phyloP scores from a whole-genome alignment of 202 grass and related monocot genomes.

The Dendrocalamus latiflorus region DNA sequence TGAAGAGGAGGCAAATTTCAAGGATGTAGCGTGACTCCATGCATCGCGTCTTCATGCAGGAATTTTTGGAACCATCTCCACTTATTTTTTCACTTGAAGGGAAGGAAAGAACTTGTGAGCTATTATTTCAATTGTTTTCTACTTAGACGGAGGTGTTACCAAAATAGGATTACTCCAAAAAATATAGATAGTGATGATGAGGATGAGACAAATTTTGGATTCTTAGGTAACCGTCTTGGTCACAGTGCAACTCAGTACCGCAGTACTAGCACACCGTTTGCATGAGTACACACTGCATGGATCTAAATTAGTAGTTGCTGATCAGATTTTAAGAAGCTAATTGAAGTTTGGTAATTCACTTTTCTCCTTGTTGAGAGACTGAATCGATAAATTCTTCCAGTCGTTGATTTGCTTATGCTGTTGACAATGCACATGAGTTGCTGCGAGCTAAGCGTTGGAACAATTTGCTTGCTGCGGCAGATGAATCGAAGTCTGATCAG shows the following conservation, averaged over 20 bases:
- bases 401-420: neutral
- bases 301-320: conserved; percentile 48
- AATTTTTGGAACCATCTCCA: conserved; percentile 53
- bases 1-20: conserved; percentile 65
- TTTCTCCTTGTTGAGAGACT: too few relatives aligned
- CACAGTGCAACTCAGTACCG: conserved; percentile 41
- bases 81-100: conserved; percentile 37
- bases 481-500: neutral
- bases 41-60: conserved; percentile 31
- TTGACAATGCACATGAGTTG: neutral
- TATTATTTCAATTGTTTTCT: conserved; percentile 96
- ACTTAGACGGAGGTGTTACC: conserved; percentile 60
- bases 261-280: conserved; percentile 34
- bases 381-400: neutral
- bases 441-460: neutral
- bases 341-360: conserved; percentile 10
- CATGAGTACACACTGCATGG: conserved; percentile 52
- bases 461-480: neutral
- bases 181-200: conserved; percentile 83
- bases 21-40: conserved; percentile 34
- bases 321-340: neutral
- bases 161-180: conserved; percentile 58
- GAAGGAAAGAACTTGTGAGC: conserved; percentile 58
- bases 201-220: conserved; percentile 50
- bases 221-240: conserved; percentile 50